These are phyloP conservation scores for Paspalum notatum DNA, from an alignment of 176 grass and related monocot genomes.

Conservation along the genomic window DNA sequence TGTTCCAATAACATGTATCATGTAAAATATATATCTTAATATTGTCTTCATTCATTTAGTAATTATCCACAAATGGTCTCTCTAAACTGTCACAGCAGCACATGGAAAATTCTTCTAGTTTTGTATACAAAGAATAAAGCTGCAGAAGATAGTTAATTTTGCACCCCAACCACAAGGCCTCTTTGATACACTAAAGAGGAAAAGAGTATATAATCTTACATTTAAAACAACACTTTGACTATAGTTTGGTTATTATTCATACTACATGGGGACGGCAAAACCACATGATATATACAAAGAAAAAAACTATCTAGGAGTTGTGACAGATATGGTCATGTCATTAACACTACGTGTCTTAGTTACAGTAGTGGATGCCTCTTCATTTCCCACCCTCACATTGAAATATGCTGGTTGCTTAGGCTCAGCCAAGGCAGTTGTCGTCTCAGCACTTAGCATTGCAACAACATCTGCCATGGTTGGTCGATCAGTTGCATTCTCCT, in stretches of 20 bases:
- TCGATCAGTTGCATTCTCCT: conserved; percentile 32
- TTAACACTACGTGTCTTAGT: conserved; percentile 2
- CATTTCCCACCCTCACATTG: conserved; percentile 24
- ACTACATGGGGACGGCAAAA: not conserved
- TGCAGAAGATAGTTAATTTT: not conserved
- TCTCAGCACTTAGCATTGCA: conserved; percentile 22
- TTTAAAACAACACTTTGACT: no score
- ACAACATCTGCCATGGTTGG: conserved; percentile 33
- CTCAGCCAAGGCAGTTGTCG: not conserved
- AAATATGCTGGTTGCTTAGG: conserved; percentile 26
- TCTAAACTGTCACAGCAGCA: no score
- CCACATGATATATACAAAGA: not conserved
- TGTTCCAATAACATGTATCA: no score
- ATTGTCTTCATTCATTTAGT: no score
- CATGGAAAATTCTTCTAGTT: no score
- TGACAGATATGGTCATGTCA: not conserved
- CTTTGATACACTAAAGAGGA: not conserved
- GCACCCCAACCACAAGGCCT: not conserved
- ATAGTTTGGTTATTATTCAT: no score
- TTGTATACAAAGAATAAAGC: no score
- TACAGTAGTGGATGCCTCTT: not conserved
- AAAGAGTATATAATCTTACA: not conserved
- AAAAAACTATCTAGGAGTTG: not conserved
- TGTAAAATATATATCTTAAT: no score
- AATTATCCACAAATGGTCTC: no score